Base-by-base conservation (phyloP, 108 stramenopile genomes). In the Cyclotella choctawhatcheeana region DNA sequence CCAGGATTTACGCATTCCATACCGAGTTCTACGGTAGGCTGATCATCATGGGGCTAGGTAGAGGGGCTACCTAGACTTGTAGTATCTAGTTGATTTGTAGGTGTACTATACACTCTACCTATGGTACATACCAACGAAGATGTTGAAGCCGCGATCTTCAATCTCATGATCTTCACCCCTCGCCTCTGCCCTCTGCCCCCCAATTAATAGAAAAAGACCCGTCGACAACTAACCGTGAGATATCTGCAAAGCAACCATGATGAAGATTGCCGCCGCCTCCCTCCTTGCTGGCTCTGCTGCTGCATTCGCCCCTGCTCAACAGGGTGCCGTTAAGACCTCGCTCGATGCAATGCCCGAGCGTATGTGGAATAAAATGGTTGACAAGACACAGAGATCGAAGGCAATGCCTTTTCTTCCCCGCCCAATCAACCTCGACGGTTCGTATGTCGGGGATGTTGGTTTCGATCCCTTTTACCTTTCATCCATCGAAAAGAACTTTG, bases 381-480 rank as follows among this genome's bases (percentile, higher is more conserved):
- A 95, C 74, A 87, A 87, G 58, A 89, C 87, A 1, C 74, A 91
- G 69, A 81, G 94, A 64, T 93, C 91, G 37, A 75, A 71, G 22
- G 53, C 94, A 18, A 50, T 87, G 48, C 94, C 94, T 37, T 95
- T 79, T 81, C 86, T 95, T 76, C 94, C 94, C 64, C 91, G 94
- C 58, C 85, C 94, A 35, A 79, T 84, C 67, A 82, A 79, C 81
- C 90, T 97, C 29, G 96, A 97, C 60, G 97, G 97, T 68, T 80
- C 87, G 34, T 77, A 87, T 63, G 85, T 85, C 58, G 97, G 94
- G 37, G 97, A 97, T 76, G 91, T 87, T 58, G 97, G 97, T 30
- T 98, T 98, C 64, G 97, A 98, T 74, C 97, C 97, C 17, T 84
- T 98, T 71, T 96, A 95, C 82, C 85, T 95, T 27, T 89, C 88